Evolutionary conservation across 345 rosid genomes (phyloP).

Genomic region (Syzygium grande): DNA sequence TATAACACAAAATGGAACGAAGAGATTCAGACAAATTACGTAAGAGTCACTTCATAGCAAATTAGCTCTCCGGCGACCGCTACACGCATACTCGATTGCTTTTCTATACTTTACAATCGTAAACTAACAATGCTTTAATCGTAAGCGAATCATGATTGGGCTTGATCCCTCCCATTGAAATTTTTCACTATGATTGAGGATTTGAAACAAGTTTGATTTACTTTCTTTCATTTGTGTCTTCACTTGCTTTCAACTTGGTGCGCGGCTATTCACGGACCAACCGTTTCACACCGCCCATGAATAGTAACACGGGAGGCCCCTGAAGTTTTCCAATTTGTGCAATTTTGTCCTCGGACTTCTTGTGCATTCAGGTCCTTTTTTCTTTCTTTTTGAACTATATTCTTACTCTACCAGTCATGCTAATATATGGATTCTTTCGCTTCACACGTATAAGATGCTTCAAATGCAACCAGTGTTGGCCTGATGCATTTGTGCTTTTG

Average conservation of each 20-base stretch:
- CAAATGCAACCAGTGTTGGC: not conserved
- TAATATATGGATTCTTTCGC: not conserved
- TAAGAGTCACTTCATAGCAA: not conserved
- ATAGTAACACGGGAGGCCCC: not conserved
- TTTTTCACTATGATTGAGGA: not conserved
- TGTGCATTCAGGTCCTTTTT: not conserved
- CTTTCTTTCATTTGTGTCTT: not conserved
- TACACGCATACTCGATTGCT: not conserved
- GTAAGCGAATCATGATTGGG: not conserved
- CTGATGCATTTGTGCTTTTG: not conserved
- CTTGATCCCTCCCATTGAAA: not conserved
- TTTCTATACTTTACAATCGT: not conserved
- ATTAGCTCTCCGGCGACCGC: not conserved
- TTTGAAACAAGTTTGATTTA: not conserved
- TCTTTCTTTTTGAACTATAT: not conserved
- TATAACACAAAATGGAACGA: not conserved
- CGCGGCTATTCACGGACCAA: not conserved
- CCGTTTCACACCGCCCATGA: not conserved
- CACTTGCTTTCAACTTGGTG: not conserved
- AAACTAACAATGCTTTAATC: not conserved
- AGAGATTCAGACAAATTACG: not conserved
- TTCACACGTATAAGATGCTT: not conserved
- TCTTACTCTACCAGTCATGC: not conserved
- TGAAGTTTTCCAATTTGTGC: not conserved
- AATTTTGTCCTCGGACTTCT: not conserved